Evolutionary conservation across 2,329 filamentous ascomycete species (phyloP).

Genomic region (Didymella lethalis): DNA sequence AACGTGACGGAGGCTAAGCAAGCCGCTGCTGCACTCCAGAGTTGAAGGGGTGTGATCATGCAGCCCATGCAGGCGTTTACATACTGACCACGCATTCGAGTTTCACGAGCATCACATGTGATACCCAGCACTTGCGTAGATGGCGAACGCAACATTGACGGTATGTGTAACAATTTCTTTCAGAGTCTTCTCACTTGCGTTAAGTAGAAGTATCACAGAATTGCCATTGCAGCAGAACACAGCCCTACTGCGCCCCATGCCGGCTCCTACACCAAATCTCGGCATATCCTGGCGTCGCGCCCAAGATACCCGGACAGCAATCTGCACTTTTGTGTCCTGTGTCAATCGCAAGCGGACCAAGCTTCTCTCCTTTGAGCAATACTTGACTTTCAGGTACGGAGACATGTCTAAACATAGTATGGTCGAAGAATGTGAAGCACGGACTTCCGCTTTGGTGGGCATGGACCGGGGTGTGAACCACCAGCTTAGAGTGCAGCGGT

Average conservation of each 20-base stretch:
- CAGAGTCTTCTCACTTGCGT: background rate
- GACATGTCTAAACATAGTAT: slow-evolving; percentile 18
- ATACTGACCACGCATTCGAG: background rate
- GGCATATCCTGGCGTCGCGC: slow-evolving; percentile 7
- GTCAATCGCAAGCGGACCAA: slow-evolving; percentile 2
- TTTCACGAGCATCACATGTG: slow-evolving; percentile 9
- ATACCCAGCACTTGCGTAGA: background rate
- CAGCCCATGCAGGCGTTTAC: slow-evolving; percentile 13
- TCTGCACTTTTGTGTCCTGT: slow-evolving; percentile 9
- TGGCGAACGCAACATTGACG: background rate
- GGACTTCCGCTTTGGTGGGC: slow-evolving; percentile 16
- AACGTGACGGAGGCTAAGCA: slow-evolving; percentile 9
- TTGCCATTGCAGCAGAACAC: slow-evolving; percentile 3
- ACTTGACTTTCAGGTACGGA: slow-evolving; percentile 17
- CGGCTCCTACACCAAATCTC: slow-evolving; percentile 18
- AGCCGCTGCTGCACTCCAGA: slow-evolving; percentile 12
- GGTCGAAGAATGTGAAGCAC: slow-evolving; percentile 13
- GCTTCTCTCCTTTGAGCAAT: slow-evolving; percentile 8
- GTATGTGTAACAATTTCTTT: background rate
- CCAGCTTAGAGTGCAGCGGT: slow-evolving; percentile 12
- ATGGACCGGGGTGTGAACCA: slow-evolving; percentile 16
- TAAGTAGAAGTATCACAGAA: slow-evolving; percentile 2
- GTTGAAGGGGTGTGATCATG: slow-evolving; percentile 17
- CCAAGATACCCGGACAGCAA: slow-evolving; percentile 12
- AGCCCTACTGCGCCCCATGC: slow-evolving; percentile 17